Percentiles rank a stretch among this genome's conserved stretches.
phyloP scores from a whole-genome alignment of 805 yeast genomes.

The Blastobotrys terrestris region DNA sequence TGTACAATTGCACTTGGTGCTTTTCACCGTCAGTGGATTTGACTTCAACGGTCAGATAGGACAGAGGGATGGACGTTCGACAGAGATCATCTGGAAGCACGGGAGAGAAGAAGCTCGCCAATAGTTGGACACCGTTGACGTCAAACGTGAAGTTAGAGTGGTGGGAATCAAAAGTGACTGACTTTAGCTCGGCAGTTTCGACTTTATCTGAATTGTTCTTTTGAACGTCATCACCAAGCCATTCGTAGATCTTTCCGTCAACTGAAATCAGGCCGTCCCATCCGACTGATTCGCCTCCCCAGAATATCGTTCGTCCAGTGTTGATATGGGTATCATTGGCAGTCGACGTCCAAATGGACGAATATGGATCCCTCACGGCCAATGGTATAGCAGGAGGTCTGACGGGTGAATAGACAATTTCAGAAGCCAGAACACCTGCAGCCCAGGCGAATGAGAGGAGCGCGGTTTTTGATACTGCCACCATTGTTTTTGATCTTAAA shows the following conservation, averaged over 20 bases:
- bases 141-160: not conserved
- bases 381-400: slow-evolving; percentile 1
- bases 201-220: too few species aligned
- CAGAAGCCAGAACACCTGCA: too few species aligned
- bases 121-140: not conserved
- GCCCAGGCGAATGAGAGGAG: too few species aligned
- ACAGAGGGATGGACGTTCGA: not conserved
- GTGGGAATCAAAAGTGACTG: slow-evolving; percentile 1
- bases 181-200: not conserved
- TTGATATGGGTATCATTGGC: not conserved
- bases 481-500: too few species aligned
- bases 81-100: not conserved
- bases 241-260: not conserved
- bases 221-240: not conserved
- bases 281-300: not conserved
- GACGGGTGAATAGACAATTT: not conserved
- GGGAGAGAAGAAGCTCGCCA: slow-evolving; percentile 1
- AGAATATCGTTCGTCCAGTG: not conserved
- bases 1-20: not conserved
- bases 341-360: not conserved
- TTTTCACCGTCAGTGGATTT: not conserved
- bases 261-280: not conserved
- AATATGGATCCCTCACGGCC: slow-evolving; percentile 1
- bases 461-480: too few species aligned
- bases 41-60: not conserved